Evolutionary conservation across 257 asterid genomes (phyloP), one percentile per base, ranked within the genome.

Genomic region (Ehretia macrophylla): DNA sequence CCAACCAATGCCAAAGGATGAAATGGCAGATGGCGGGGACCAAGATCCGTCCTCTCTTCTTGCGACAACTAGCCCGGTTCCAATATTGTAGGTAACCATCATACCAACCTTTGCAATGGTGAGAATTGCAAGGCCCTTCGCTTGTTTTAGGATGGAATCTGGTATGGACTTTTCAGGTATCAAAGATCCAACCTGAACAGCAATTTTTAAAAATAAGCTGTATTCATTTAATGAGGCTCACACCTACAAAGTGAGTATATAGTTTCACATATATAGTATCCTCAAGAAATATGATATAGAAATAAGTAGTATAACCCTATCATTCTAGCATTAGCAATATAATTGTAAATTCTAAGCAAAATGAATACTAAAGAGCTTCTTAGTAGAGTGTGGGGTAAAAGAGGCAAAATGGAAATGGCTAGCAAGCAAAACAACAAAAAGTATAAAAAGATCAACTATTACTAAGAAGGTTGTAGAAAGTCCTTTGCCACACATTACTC

Each of bases 1-100:
- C 99, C 99, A 92, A 69, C 99, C 99, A 18, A 81, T 74, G 45
- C 99, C 99, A 49, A 86, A 79, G 55, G 95, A 76, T 75, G 99
- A 72, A 73, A 92, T 83, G 75, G 99, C 97, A 47, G 97, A 92
- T 22, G 99, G 99, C 37, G 97, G 94, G 58, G 99, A 92, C 99
- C 99, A 92, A 0, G 94, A 74, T 58, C 99, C 99, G 71, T 92
- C 99, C 59, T 86, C 96, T 63, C 89, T 77, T 47, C 82, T 90
- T 44, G 95, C 91, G 80, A 92, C 75, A 53, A 92, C 95, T 76
- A 92, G 56, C 19, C 99, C 99, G 4, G 99, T 92, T 66, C 99
- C 97, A 19, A 92, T 70, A 59, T 86, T 92, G 72, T 92, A 92
- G 23, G 99, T 88, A 51, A 86, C 94, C 94, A 86, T 68, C 85